These are phyloP conservation scores for Fusarium albosuccineum DNA, from an alignment of 2,329 filamentous ascomycete species.

Conservation along the genomic window DNA sequence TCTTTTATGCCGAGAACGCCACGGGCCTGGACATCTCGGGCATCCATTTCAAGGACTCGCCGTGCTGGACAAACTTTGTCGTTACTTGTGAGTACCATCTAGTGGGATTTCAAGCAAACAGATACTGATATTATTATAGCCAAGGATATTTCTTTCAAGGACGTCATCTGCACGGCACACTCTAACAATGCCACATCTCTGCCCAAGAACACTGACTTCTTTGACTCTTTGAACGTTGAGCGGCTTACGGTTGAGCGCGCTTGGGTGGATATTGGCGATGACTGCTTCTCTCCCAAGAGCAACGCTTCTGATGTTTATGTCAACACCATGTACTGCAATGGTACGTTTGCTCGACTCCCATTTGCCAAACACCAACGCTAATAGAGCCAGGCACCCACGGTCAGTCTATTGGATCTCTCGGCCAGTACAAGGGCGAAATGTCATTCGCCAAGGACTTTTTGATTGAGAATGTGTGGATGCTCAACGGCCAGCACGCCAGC, in stretches of 20 bases:
- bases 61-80: slow-evolving; percentile 45
- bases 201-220: slow-evolving; percentile 46
- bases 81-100: slow-evolving; percentile 33
- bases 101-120: rapidly evolving
- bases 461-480: slow-evolving; percentile 46
- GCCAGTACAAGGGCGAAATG: slow-evolving; percentile 41
- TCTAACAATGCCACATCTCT: slow-evolving; percentile 40
- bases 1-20: slow-evolving; percentile 45
- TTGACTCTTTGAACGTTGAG: slow-evolving; percentile 41
- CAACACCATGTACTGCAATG: slow-evolving; percentile 44
- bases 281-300: slow-evolving; percentile 46
- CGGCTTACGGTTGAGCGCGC: slow-evolving; percentile 37
- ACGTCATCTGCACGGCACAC: slow-evolving; percentile 43
- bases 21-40: slow-evolving; percentile 40
- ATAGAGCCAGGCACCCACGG: slow-evolving; percentile 29
- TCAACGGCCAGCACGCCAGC: slow-evolving; percentile 43
- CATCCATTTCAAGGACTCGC: slow-evolving; percentile 44
- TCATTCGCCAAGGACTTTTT: slow-evolving; percentile 43
- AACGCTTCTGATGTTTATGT: slow-evolving; percentile 41
- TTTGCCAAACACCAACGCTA: not conserved
- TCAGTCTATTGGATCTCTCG: slow-evolving; percentile 42
- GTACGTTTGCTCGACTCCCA: not conserved
- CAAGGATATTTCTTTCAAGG: slow-evolving; percentile 40
- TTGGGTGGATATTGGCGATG: slow-evolving; percentile 44
- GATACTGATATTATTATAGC: slow-evolving; percentile 12